These are phyloP conservation scores for Rhodomyrtus tomentosa DNA, from an alignment of 345 rosid genomes.

Conservation along the genomic window DNA sequence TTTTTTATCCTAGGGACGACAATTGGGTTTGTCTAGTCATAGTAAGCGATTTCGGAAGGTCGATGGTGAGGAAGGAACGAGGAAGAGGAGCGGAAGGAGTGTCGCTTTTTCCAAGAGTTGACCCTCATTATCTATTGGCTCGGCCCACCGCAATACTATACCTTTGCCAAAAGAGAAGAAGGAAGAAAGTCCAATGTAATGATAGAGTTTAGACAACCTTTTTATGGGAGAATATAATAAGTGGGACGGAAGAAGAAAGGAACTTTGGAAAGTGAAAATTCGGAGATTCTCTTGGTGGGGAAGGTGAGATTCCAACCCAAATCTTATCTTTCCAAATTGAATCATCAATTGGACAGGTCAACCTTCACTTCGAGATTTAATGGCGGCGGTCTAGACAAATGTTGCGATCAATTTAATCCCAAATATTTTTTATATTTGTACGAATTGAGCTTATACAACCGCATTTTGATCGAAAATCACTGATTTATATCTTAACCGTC, in stretches of 20 bases:
- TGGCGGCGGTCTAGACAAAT: neutral
- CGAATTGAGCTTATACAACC: no score
- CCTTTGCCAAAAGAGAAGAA: neutral
- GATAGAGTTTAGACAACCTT: neutral
- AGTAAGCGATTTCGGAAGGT: neutral
- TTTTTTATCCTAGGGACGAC: neutral
- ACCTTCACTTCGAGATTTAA: neutral
- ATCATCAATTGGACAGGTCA: neutral
- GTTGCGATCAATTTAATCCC: neutral
- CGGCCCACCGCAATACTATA: neutral
- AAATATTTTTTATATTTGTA: no score
- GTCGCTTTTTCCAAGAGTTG: neutral
- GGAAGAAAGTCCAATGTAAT: neutral
- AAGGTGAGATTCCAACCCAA: neutral
- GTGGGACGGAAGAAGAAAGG: neutral
- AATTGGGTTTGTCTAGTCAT: neutral
- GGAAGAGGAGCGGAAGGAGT: neutral
- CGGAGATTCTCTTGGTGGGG: neutral
- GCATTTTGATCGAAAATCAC: no score
- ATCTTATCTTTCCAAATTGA: neutral
- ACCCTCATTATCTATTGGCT: neutral
- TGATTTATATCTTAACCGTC: no score
- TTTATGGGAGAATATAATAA: neutral
- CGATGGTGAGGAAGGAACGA: neutral
- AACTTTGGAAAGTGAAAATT: neutral